Percentiles rank a stretch among this genome's conserved stretches.
phyloP scores from a whole-genome alignment of 2,329 filamentous ascomycete genomes.

The Alternaria brassicicola region DNA sequence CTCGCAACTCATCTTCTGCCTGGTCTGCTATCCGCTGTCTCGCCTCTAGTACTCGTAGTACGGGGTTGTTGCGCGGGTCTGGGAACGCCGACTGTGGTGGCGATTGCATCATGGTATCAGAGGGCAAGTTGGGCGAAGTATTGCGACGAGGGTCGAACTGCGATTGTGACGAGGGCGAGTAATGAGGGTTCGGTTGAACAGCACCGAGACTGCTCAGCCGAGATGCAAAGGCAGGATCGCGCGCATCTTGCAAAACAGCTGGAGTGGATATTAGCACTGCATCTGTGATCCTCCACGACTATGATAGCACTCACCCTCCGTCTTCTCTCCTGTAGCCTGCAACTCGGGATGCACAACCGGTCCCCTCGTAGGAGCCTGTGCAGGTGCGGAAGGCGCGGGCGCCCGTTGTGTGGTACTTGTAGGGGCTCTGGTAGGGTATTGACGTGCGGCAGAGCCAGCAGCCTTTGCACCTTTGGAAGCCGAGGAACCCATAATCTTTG shows the following conservation, averaged over 20 bases:
- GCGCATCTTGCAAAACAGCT: slow-evolving; percentile 66
- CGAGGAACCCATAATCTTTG: slow-evolving; percentile 60
- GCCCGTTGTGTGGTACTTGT: slow-evolving; percentile 42
- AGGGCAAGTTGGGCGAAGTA: slow-evolving; percentile 31
- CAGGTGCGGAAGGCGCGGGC: slow-evolving; percentile 38
- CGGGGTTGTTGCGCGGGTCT: slow-evolving; percentile 56
- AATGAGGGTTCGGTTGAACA: slow-evolving; percentile 63
- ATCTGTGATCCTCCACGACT: neutral
- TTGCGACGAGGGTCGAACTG: slow-evolving; percentile 42
- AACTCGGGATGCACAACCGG: slow-evolving; percentile 51
- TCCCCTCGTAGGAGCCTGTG: slow-evolving; percentile 41
- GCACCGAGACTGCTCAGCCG: slow-evolving; percentile 73
- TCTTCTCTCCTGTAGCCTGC: slow-evolving; percentile 47
- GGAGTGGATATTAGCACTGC: slow-evolving; percentile 1
- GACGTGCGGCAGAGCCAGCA: slow-evolving; percentile 58
- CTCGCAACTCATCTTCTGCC: slow-evolving; percentile 61
- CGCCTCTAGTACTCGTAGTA: slow-evolving; percentile 59
- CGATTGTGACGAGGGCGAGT: slow-evolving; percentile 62
- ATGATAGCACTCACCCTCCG: slow-evolving; percentile 43
- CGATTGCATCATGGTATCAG: slow-evolving; percentile 41
- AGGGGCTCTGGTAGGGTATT: slow-evolving; percentile 61
- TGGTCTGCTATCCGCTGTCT: slow-evolving; percentile 57
- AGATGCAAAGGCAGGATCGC: slow-evolving; percentile 72
- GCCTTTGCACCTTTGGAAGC: slow-evolving; percentile 62
- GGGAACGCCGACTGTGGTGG: slow-evolving; percentile 41